Base-by-base conservation (phyloP, 495 filamentous ascomycete species). In the Penicillium canescens region DNA sequence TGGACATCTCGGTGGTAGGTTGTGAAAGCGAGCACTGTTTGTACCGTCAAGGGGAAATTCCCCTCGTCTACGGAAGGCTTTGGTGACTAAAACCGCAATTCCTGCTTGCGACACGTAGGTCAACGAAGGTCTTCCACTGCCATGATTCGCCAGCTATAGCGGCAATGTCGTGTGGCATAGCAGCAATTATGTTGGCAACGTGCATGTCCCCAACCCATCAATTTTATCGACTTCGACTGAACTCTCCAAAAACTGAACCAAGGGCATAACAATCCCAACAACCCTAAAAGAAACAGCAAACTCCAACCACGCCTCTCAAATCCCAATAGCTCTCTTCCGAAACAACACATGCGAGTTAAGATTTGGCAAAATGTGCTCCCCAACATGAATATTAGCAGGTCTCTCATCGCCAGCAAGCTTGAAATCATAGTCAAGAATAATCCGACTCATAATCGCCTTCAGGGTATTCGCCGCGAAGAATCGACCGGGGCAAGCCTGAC, bases 391-490 rank as follows among this genome's bases (percentile, higher is more conserved):
- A 52, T 72, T 71, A 18, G 21, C 24, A 0, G 71, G 71, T 34
- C 69, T 60, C 12, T 38, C 45, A 10, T 47, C 47, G 6, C 54
- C 53, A 31, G 60, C 53, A 13, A 72, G 66, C 48, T 73, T 69
- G 24, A 85, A 65, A 10, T 86, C 82, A 50, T 82, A 86, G 13
- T 77, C 71, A 33, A 78, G 57, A 11, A 86, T 52, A 11, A 82
- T 52, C 31, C 77, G 74, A 21, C 75, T 79, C 21, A 86, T 42
- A 28, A 86, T 75, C 26, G 78, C 69, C 60, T 86, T 86, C 55
- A 84, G 71, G 46, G 79, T 75, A 14, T 70, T 74, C 3, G 68
- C 67, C 0, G 79, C 82, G 40, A 86, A 83, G 63, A 82, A 82
- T 6, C 84, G 70, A 0, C 84, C 85, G 0, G 83, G 83, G 59